Evolutionary conservation across 352 stramenopile genomes (phyloP), one percentile per base, ranked within the genome.

Genomic region (Globisporangium uncinulatum): DNA sequence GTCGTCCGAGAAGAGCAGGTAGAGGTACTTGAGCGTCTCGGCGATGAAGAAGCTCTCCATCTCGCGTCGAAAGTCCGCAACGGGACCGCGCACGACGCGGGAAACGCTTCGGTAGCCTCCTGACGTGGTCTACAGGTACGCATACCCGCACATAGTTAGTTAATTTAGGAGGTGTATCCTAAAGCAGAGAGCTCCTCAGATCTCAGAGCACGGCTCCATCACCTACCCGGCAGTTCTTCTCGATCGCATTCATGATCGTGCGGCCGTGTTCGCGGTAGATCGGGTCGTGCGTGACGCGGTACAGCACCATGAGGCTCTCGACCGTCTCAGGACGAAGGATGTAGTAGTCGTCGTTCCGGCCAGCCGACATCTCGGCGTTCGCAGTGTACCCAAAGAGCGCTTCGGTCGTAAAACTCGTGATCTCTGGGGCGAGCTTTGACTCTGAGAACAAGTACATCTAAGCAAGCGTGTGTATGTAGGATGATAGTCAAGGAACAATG

Each of bases 1-100:
- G 37, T 86, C 77, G 37, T 89, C 78, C 29, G 71, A 84, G 63
- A 96, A 96, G 31, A 96, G 73, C 59, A 97, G 58, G 55, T 90
- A 96, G 13, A 97, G 72, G 61, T 97, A 97, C 68, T 97, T 97
- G 63, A 97, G 71, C 41, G 91, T 97, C 73, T 97, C 88, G n/a
- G 79, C 85, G 44, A 97, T 48, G 65, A 97, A 97, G 51, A 91
- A 97, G 29, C 81, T 96, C 43, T 94, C 82, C 84, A 96, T 96
- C 0, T 70, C 65, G 6, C 48, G 54, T 1, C 62, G 54, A n/a
- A 73, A 68, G 11, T 64, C 70, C 21, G 54, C 51, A n/a, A 58
- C 53, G 6, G 57, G 46, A 13, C 65, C 65, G 8, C 62, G 37
- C 56, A 70, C 76, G 10, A 96, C 86, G 63, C 86, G 62, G 14